Evolutionary conservation across 768 basidiomycete species (phyloP).

Genomic region (Postia placenta): DNA sequence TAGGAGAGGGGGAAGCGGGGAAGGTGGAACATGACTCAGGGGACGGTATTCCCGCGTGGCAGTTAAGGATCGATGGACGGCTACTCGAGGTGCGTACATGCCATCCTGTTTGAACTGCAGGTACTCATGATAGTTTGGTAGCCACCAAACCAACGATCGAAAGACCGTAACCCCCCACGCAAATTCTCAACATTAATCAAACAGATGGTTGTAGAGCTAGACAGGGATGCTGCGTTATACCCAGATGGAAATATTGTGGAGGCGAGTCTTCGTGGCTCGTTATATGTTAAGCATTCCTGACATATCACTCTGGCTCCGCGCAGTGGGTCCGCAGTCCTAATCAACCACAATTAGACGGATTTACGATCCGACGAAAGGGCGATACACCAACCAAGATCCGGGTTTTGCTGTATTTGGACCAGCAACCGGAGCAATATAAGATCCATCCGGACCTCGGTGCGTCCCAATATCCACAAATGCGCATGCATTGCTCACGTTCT

Average conservation of each 20-base stretch:
- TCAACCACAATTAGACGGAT: constrained; percentile 71
- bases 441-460: constrained; percentile 70
- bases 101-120: too few species aligned
- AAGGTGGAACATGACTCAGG: constrained; percentile 71
- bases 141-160: constrained; percentile 55
- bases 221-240: constrained; percentile 75
- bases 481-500: neutral
- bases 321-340: constrained; percentile 63
- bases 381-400: constrained; percentile 74
- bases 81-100: constrained; percentile 68
- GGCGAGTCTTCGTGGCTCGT: constrained; percentile 51
- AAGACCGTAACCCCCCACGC: constrained; percentile 55
- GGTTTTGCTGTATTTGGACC: constrained; percentile 81
- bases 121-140: too few species aligned
- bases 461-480: constrained; percentile 6
- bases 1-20: constrained; percentile 29
- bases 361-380: constrained; percentile 77
- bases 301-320: neutral
- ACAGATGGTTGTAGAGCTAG: constrained; percentile 79
- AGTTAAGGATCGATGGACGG: constrained; percentile 81
- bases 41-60: constrained; percentile 87
- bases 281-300: neutral
- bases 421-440: constrained; percentile 83
- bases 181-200: constrained; percentile 88
- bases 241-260: constrained; percentile 87